Conservation (phyloP, 345 rosid genomes). For the Mercurialis annua region DNA sequence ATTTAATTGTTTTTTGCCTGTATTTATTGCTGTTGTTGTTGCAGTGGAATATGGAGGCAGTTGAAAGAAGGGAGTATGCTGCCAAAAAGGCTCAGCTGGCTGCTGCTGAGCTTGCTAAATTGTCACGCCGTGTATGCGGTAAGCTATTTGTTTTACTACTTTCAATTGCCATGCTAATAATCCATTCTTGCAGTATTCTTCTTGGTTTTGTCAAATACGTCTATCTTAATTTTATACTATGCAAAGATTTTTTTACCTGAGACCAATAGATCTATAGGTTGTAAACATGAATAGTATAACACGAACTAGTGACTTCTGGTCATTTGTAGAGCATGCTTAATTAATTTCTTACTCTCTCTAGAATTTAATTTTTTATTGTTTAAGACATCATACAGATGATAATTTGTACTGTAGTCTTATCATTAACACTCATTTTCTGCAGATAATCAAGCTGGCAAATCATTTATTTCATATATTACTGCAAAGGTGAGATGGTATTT, state of each 20-base stretch:
- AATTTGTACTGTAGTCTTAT: background rate
- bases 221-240: background rate
- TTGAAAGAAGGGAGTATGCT: conserved; percentile 79
- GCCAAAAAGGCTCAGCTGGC: conserved; percentile 92
- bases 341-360: background rate
- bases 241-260: background rate
- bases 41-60: conserved; percentile 77
- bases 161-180: background rate
- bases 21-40: conserved; percentile 3
- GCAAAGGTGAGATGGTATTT: conserved; percentile 58
- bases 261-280: background rate
- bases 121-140: conserved; percentile 73
- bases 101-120: conserved; percentile 82
- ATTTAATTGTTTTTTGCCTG: background rate
- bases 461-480: conserved; percentile 64
- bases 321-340: background rate
- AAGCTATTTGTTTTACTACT: conserved; percentile 27
- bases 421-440: conserved; percentile 21
- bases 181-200: background rate
- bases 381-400: background rate
- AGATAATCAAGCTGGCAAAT: conserved; percentile 76
- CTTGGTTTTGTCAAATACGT: background rate
- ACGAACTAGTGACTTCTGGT: background rate
- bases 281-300: too few relatives aligned
- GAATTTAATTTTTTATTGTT: background rate